Evolutionary conservation across 805 yeast species (phyloP), one percentile per base, ranked within the genome.

Genomic region (Saccharomycopsis babjevae): DNA sequence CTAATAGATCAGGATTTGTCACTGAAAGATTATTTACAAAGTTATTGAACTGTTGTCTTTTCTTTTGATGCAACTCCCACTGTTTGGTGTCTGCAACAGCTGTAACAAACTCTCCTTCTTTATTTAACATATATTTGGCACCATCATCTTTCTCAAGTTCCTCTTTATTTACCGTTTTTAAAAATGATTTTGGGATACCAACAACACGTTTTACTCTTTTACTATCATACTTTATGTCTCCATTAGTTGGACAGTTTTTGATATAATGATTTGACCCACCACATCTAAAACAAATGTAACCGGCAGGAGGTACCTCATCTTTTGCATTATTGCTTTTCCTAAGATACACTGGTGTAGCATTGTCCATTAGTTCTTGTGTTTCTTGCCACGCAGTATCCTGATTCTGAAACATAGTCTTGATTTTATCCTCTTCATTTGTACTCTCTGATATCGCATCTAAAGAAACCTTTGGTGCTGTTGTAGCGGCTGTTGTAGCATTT

Each of bases 201-300:
- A 98, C 94, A 0, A 97, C 92, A 67, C 96, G 81, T 67, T 89
- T 87, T 57, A 94, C 87, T 63, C 96, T 80, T 69, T 89, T 89
- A 20, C 96, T 96, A 70, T 93, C 98, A 80, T 91, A 91, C 67
- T 84, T 88, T 1, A 97, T 97, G 73, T 93, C 98, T 54, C 83
- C 84, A 68, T 89, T 87, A 2, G 96, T 89, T 0, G 99, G 99
- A 76, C 99, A 94, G 68, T 91, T 89, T 69, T 88, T 88, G 62
- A 94, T 93, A 91, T 96, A 93, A 72, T 94, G 99, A 61, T 90
- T 94, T 72, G 90, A 89, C 34, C 88, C 89, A 57, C 98, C 98
- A 76, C 99, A 94, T 70, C 97, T 79, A 71, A 94, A 93, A 72
- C 99, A 94, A 70, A 93, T 87, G 68, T 94, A 94, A 1, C 96